Evolutionary conservation across 2,329 filamentous ascomycete genomes (phyloP).

Genomic region (Xylariomycetidae sp.): DNA sequence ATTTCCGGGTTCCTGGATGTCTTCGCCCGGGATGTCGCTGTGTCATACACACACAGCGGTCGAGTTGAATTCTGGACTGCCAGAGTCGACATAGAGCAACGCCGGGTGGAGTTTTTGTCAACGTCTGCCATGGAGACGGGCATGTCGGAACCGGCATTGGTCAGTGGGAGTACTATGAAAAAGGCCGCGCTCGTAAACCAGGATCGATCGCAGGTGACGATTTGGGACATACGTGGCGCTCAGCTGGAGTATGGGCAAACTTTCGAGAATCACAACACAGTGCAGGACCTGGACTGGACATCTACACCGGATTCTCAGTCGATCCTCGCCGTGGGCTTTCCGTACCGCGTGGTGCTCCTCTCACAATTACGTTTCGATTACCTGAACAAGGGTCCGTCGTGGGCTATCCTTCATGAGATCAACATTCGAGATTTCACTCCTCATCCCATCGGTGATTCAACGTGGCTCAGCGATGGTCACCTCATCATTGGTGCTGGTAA

Average conservation of each 20-base stretch:
- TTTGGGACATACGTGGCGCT: conserved; percentile 83
- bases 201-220: conserved; percentile 69
- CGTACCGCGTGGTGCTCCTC: conserved; percentile 76
- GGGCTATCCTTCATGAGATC: conserved; percentile 81
- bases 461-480: conserved; percentile 82
- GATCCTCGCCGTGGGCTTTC: conserved; percentile 87
- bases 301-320: conserved; percentile 86
- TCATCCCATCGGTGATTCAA: conserved; percentile 87
- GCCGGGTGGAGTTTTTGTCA: conserved; percentile 71
- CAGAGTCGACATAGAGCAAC: conserved; percentile 57
- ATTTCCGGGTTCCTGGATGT: conserved; percentile 78
- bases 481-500: conserved; percentile 87
- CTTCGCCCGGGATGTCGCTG: conserved; percentile 79
- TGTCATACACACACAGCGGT: conserved; percentile 75
- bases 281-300: conserved; percentile 90
- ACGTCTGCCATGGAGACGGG: conserved; percentile 80
- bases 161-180: conserved; percentile 79
- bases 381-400: conserved; percentile 80
- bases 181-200: conserved; percentile 81
- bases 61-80: conserved; percentile 82
- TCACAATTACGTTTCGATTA: conserved; percentile 91
- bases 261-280: conserved; percentile 67
- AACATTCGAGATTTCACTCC: conserved; percentile 76
- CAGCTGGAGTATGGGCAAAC: conserved; percentile 77
- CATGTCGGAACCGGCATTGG: conserved; percentile 66